phyloP scores from a whole-genome alignment of 1,284 basidiomycete genomes.

The Lignosus rhinocerotis region DNA sequence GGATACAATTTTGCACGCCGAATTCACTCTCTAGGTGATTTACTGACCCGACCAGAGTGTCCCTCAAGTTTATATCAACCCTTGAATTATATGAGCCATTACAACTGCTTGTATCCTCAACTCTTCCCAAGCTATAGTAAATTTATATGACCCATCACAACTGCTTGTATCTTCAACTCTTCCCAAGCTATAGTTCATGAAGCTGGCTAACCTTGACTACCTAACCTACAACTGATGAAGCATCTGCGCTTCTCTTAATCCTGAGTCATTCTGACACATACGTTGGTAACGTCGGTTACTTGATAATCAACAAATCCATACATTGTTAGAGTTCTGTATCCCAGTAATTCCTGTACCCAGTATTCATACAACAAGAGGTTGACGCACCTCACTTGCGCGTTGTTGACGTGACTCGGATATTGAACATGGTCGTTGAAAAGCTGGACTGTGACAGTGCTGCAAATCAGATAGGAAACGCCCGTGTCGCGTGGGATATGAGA shows the following conservation, averaged over 20 bases:
- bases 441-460: background rate
- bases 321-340: background rate
- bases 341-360: background rate
- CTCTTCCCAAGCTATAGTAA: no score
- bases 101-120: no score
- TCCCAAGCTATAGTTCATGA: no score
- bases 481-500: slow-evolving; percentile 17
- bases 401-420: slow-evolving; percentile 19
- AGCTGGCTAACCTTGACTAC: no score
- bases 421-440: background rate
- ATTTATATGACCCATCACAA: no score
- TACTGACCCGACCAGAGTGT: background rate
- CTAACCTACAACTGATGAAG: no score
- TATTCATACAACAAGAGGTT: no score
- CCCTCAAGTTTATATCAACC: background rate
- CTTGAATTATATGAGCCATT: background rate
- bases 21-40: slow-evolving; percentile 6
- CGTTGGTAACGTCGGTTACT: background rate
- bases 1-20: background rate
- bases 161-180: no score
- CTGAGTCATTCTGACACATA: no score
- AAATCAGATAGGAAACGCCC: slow-evolving; percentile 4
- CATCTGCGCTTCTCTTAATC: no score
- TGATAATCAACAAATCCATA: background rate
- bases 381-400: slow-evolving; percentile 7